phyloP scores from a whole-genome alignment of 1,139 yeast genomes.

The Zygosaccharomyces pseudobailii region DNA sequence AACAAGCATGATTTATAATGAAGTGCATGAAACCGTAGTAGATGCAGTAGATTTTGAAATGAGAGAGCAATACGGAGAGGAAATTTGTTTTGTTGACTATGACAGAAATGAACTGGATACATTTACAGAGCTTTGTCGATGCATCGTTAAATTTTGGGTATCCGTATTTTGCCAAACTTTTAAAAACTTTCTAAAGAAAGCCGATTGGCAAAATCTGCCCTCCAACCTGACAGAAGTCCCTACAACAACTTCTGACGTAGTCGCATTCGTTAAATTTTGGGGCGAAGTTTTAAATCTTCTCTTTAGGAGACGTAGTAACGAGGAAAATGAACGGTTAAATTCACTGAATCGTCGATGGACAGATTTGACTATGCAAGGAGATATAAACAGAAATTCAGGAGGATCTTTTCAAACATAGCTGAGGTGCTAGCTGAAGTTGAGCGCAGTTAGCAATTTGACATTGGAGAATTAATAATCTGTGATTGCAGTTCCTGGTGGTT shows the following conservation, averaged over 20 bases:
- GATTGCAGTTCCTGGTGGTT: too few species aligned
- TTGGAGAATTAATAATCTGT: too few species aligned
- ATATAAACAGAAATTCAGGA: too few species aligned
- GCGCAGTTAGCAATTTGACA: too few species aligned
- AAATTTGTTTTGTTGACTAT: conserved; percentile 48
- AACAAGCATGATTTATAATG: conserved; percentile 33
- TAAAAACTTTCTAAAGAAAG: conserved; percentile 23
- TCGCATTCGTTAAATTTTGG: conserved; percentile 52
- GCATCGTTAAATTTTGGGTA: conserved; percentile 48
- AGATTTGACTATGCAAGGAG: conserved; percentile 17
- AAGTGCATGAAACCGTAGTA: conserved; percentile 41
- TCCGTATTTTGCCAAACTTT: conserved; percentile 55
- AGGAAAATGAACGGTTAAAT: conserved; percentile 41
- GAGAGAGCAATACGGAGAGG: conserved; percentile 55
- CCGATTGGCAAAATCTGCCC: conserved; percentile 31
- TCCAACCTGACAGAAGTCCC: conserved; percentile 35
- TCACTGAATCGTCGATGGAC: conserved; percentile 42
- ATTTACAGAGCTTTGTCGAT: conserved; percentile 42
- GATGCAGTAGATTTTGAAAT: conserved; percentile 52
- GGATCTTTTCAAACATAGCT: too few species aligned
- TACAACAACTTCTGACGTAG: conserved; percentile 28
- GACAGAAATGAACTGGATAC: conserved; percentile 35
- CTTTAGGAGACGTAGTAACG: conserved; percentile 41
- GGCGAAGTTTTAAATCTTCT: conserved; percentile 38
- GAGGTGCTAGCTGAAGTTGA: too few species aligned